Base-by-base conservation (phyloP, 108 stramenopile genomes). In the Nannochloropsis oceanica region DNA sequence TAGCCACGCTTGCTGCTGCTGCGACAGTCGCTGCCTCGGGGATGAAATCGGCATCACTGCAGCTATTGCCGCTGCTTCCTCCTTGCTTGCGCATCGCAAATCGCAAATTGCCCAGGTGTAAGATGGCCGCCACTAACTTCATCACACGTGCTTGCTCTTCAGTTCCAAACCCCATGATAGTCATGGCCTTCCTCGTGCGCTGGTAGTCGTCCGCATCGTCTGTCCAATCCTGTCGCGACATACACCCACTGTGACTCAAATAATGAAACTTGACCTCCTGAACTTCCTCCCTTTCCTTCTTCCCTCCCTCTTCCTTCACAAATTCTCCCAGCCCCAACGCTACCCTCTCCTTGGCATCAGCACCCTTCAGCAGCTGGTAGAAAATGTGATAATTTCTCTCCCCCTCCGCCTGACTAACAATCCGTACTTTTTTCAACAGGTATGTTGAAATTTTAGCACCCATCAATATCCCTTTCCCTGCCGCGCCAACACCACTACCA, bases 341-440 rank as follows among this genome's bases (percentile, higher is more conserved):
- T 44, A 22, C 84, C 43, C 85, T 27, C 84, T 88, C 83, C 50
- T 91, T 84, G 13, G 44, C 80, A 8, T 90, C 88, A 8, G 91
- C 84, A 8, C 91, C 92, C 26, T 89, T 83, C 14, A 93, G 85
- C 24, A 94, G 26, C 89, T 93, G 90, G 87, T 93, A 95, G 89
- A 94, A 94, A 43, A 95, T 93, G 89, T 94, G 95, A 90, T 92
- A 94, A 84, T 93, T 94, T 8, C 95, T 82, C 87, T 95, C 94
- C 27, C 89, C 92, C 8, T 34, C 79, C 11, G 91, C 90, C 89
- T 93, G 93, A 79, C 87, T 84, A 13, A 93, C 94, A 27, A 97
- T 81, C 25, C 98, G 92, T 25, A 97, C 95, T 85, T 96, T 96
- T 87, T 99, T 96, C 20, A 97, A 90, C 12, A 99, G 93, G 89